A percentile compares a stretch with the other conserved stretches of the same genome.
Conservation (phyloP, 1,284 basidiomycete genomes). For the Moesziomyces antarcticus region DNA sequence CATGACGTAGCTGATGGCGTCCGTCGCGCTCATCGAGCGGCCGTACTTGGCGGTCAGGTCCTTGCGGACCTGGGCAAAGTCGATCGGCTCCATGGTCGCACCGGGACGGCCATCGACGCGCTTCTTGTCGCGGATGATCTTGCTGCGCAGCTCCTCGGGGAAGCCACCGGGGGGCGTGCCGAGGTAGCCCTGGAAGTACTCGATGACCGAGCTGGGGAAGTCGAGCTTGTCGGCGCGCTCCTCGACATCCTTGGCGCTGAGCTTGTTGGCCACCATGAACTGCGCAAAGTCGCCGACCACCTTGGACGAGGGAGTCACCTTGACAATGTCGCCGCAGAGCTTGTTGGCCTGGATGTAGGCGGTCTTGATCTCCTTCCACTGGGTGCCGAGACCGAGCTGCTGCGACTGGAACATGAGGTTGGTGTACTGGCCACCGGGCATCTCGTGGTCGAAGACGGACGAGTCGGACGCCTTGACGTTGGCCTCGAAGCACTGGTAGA, state of each 20-base stretch:
- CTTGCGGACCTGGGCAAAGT: constrained; percentile 95
- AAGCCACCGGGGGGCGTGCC: constrained; percentile 83
- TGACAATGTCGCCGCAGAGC: constrained; percentile 97
- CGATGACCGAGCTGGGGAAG: constrained; percentile 81
- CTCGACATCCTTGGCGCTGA: constrained; percentile 86
- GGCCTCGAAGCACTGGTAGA: constrained; percentile 98
- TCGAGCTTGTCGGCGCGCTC: constrained; percentile 88
- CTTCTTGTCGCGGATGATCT: constrained; percentile 92
- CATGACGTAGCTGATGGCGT: constrained; percentile 96
- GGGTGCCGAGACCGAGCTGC: constrained; percentile 94
- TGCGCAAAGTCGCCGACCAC: constrained; percentile 97
- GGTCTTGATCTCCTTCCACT: constrained; percentile 98
- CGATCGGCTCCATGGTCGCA: constrained; percentile 83
- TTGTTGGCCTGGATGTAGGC: constrained; percentile 80
- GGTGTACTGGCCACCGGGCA: constrained; percentile 86
- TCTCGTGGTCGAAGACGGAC: constrained; percentile 98
- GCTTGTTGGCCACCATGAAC: constrained; percentile 96
- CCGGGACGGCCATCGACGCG: constrained; percentile 94
- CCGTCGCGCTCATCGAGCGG: constrained; percentile 81
- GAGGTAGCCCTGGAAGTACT: constrained; percentile 80
- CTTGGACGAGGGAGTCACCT: constrained; percentile 99
- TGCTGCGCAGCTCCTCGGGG: constrained; percentile 92
- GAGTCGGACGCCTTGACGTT: constrained; percentile 88
- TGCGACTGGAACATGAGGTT: constrained; percentile 89
- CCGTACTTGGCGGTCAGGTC: constrained; percentile 94